Evolutionary conservation across 169 alveolate species (phyloP), one percentile per base, ranked within the genome.

Genomic region (Cyclospora cayetanensis): DNA sequence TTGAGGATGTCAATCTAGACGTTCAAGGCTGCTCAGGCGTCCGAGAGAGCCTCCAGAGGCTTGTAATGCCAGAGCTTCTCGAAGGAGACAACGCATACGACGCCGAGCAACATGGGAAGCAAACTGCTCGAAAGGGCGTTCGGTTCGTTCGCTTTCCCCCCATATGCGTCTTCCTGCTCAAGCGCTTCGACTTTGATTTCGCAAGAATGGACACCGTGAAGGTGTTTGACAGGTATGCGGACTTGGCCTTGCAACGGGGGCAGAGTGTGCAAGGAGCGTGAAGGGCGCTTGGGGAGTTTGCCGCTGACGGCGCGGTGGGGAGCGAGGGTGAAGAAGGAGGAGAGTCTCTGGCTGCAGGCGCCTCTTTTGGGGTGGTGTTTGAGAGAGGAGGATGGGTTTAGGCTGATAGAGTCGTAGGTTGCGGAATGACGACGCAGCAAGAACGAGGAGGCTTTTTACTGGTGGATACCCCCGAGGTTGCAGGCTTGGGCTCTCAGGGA

Each of bases 41-140:
- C 41, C 96, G 97, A 93, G 99, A 98, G 90, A 96, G 99, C 3
- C 96, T 98, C 34, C 95, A 96, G 66, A 95, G 97, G 60, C 97
- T 97, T 92, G 96, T 98, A 0, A 97, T 97, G 74, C 99, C 98
- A 53, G 99, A 98, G 94, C 93, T 97, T 4, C 95, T 97, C 34
- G 98, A 97, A 86, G 99, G 99, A 20, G 99, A 98, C 88, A 97
- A 98, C 94, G 96, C 97, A 95, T 97, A 97, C 94, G 99, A 98
- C 89, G 99, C 99, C 12, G 99, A 98, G 91, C 98, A 98, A 50
- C 76, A 82, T 52, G 96, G 96, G 27, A 95, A 95, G 76, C 97
- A 96, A 92, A 92, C 97, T 63, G 99, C 99, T 20, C 94, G 93
- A 72, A 92, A 92, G 90, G 99, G 99, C 46, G 97, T 97, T 89